Percentiles rank a stretch among this genome's conserved stretches.
Conservation (phyloP, 495 filamentous ascomycete genomes). For the Penicillium daleae region DNA sequence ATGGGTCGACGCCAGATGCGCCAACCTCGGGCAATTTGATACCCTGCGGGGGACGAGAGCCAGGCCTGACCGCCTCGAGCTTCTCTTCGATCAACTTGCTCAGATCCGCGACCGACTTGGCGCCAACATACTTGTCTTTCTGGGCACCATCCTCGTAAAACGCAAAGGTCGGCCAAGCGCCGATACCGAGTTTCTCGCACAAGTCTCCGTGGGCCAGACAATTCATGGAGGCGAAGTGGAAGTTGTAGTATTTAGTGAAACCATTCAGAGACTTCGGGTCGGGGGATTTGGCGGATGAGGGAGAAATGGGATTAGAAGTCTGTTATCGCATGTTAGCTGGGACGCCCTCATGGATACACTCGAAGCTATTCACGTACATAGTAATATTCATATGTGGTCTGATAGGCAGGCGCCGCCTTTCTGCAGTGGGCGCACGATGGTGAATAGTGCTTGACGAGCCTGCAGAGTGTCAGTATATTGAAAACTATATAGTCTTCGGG, state of each 20-base stretch:
- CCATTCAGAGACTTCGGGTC: slow-evolving; percentile 59
- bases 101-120: slow-evolving; percentile 61
- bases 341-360: not conserved
- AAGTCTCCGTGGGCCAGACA: slow-evolving; percentile 79
- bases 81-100: slow-evolving; percentile 74
- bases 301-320: slow-evolving; percentile 74
- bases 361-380: slow-evolving; percentile 52
- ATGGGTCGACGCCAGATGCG: slow-evolving; percentile 51
- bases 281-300: slow-evolving; percentile 45
- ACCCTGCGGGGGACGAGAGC: slow-evolving; percentile 69
- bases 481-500: not conserved
- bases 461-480: slow-evolving; percentile 33
- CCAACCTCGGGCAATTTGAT: slow-evolving; percentile 64
- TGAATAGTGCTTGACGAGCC: slow-evolving; percentile 79
- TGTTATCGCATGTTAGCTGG: slow-evolving; percentile 32
- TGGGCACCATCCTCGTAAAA: slow-evolving; percentile 81
- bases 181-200: slow-evolving; percentile 67
- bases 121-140: slow-evolving; percentile 62
- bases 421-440: slow-evolving; percentile 81
- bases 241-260: slow-evolving; percentile 79
- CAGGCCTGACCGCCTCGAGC: slow-evolving; percentile 77
- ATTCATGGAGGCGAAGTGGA: slow-evolving; percentile 84
- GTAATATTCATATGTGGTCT: slow-evolving; percentile 95
- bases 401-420: slow-evolving; percentile 79
- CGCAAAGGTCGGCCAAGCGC: slow-evolving; percentile 72